These are phyloP conservation scores for Penicillium fuscoglaucum DNA, from an alignment of 2,329 filamentous ascomycete genomes.

Conservation along the genomic window DNA sequence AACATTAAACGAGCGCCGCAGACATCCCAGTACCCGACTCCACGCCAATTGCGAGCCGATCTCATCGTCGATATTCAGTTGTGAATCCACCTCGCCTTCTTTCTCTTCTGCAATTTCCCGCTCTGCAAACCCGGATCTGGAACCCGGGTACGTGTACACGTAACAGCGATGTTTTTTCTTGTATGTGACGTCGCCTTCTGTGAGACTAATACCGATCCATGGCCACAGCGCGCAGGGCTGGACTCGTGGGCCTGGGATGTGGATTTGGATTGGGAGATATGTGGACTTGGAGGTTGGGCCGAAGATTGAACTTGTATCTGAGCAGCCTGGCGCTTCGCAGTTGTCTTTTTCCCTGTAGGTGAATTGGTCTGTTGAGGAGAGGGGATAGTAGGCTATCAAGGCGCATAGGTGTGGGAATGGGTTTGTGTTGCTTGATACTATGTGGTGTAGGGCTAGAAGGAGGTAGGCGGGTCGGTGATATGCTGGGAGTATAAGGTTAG, in stretches of 20 bases:
- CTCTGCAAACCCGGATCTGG: constrained; percentile 66
- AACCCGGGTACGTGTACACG: constrained; percentile 56
- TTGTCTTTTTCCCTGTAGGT: constrained; percentile 9
- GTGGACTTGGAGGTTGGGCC: constrained; percentile 26
- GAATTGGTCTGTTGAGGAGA: constrained; percentile 15
- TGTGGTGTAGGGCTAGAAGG: constrained; percentile 49
- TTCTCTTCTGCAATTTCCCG: constrained; percentile 62
- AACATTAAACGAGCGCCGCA: constrained; percentile 59
- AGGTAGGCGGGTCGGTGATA: constrained; percentile 60
- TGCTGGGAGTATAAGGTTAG: constrained; percentile 41
- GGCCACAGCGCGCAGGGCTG: constrained; percentile 23
- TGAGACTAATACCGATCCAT: constrained; percentile 28
- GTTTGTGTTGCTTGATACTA: constrained; percentile 49
- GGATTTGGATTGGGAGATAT: constrained; percentile 53
- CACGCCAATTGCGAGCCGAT: constrained; percentile 64
- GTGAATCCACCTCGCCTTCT: not conserved
- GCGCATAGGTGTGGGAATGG: constrained; percentile 58
- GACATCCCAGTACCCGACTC: constrained; percentile 59
- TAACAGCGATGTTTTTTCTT: constrained; percentile 36
- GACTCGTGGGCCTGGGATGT: constrained; percentile 49
- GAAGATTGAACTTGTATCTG: constrained; percentile 33
- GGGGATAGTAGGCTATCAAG: constrained; percentile 60
- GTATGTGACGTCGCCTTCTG: constrained; percentile 25
- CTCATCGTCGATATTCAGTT: constrained; percentile 6
- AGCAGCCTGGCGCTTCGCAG: constrained; percentile 37